A percentile compares a stretch with the other conserved stretches of the same genome.
phyloP scores from a whole-genome alignment of 2,329 filamentous ascomycete species.

The Paradendryphiella salina region DNA sequence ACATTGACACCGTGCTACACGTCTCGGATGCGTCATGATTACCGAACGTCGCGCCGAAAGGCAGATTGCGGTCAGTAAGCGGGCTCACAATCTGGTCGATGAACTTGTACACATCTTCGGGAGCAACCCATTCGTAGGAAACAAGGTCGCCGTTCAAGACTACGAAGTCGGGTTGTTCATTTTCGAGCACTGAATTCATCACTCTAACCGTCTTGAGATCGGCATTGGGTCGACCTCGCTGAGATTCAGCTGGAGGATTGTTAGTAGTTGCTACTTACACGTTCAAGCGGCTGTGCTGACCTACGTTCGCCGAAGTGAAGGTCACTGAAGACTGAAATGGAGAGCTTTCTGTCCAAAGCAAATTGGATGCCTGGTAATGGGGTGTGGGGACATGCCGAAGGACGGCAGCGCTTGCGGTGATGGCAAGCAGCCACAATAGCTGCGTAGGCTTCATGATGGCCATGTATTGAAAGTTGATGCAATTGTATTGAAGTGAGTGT shows the following conservation, averaged over 20 bases:
- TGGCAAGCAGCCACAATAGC: slow-evolving; percentile 17
- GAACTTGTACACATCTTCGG: slow-evolving; percentile 20
- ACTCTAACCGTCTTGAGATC: slow-evolving; percentile 62
- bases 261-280: slow-evolving; percentile 2
- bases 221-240: slow-evolving; percentile 42
- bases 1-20: slow-evolving; percentile 28
- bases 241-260: slow-evolving; percentile 12
- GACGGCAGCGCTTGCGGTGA: slow-evolving; percentile 8
- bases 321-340: slow-evolving; percentile 66
- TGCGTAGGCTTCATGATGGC: slow-evolving; percentile 25
- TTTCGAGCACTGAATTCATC: slow-evolving; percentile 61
- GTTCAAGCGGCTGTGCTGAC: slow-evolving; percentile 32
- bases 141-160: slow-evolving; percentile 74
- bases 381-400: slow-evolving; percentile 1
- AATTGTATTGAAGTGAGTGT: neutral
- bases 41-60: slow-evolving; percentile 71
- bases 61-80: slow-evolving; percentile 59
- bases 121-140: slow-evolving; percentile 59
- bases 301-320: slow-evolving; percentile 71
- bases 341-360: slow-evolving; percentile 47
- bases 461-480: neutral
- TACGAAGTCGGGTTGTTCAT: slow-evolving; percentile 62
- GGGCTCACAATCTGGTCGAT: slow-evolving; percentile 35
- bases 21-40: slow-evolving; percentile 62
- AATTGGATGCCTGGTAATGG: slow-evolving; percentile 34